These are phyloP conservation scores for Pezicula rhizophila DNA, from an alignment of 2,329 filamentous ascomycete genomes.

Conservation along the genomic window DNA sequence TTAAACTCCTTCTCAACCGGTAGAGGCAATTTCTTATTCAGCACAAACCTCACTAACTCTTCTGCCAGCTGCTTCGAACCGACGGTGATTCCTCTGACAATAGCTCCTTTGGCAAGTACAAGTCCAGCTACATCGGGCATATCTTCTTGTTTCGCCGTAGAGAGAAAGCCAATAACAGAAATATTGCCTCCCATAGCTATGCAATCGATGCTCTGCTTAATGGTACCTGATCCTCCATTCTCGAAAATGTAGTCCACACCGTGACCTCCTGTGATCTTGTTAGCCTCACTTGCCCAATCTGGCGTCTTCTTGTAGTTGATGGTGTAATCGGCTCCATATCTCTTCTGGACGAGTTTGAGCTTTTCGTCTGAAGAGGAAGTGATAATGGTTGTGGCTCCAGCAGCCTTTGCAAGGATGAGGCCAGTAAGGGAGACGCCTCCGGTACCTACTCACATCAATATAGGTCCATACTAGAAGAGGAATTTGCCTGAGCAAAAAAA, in stretches of 20 bases:
- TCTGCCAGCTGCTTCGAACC: constrained; percentile 31
- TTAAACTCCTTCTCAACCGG: constrained; percentile 29
- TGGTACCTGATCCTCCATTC: constrained; percentile 58
- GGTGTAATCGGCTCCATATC: constrained; percentile 49
- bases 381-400: constrained; percentile 38
- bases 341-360: constrained; percentile 29
- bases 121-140: constrained; percentile 28
- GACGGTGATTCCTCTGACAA: constrained; percentile 30
- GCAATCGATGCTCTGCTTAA: constrained; percentile 45
- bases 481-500: constrained; percentile 5
- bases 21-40: constrained; percentile 16
- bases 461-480: constrained; percentile 1
- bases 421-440: constrained; percentile 40
- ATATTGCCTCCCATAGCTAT: constrained; percentile 40
- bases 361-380: constrained; percentile 46
- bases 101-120: constrained; percentile 24
- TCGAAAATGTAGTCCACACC: constrained; percentile 61
- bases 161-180: constrained; percentile 38
- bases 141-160: constrained; percentile 18
- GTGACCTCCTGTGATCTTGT: constrained; percentile 37
- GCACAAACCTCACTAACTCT: constrained; percentile 28
- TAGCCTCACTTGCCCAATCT: constrained; percentile 54
- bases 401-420: constrained; percentile 40
- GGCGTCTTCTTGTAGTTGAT: constrained; percentile 55
- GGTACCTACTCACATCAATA: constrained; percentile 30